phyloP scores from a whole-genome alignment of 2,329 filamentous ascomycete species.

The Fusarium luffae region DNA sequence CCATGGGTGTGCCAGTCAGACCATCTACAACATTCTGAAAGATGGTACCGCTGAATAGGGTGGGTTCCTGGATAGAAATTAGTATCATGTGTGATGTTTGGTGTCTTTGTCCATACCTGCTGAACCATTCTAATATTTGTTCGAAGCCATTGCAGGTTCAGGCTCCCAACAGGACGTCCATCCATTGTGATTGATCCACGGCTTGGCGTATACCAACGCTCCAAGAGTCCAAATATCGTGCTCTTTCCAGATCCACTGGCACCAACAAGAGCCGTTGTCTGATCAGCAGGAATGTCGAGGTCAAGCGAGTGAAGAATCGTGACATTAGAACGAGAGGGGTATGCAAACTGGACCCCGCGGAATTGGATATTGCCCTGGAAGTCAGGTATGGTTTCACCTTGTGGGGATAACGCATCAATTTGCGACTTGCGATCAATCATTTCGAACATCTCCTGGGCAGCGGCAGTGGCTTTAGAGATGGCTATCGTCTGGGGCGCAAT shows the following conservation, averaged over 20 bases:
- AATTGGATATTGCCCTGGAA: conserved; percentile 61
- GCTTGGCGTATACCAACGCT: conserved; percentile 68
- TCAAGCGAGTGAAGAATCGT: conserved; percentile 57
- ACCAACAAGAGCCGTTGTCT: conserved; percentile 67
- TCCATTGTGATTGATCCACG: conserved; percentile 59
- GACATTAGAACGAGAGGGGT: conserved; percentile 66
- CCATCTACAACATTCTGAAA: conserved; percentile 65
- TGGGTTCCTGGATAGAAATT: conserved; percentile 57
- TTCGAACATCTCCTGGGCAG: conserved; percentile 59
- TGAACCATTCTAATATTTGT: conserved; percentile 64
- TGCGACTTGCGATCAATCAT: conserved; percentile 59
- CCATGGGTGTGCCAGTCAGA: conserved; percentile 53
- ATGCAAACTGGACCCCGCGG: conserved; percentile 62
- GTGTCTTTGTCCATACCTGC: conserved; percentile 42
- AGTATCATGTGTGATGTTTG: not conserved
- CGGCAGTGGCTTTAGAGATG: conserved; percentile 59
- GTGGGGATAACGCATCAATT: conserved; percentile 56
- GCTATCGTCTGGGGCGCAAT: conserved; percentile 60
- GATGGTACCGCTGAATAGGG: conserved; percentile 64
- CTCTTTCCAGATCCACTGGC: conserved; percentile 69
- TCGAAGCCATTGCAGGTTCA: conserved; percentile 65
- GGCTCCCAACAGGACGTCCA: conserved; percentile 53
- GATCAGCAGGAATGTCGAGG: conserved; percentile 57
- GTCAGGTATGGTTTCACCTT: conserved; percentile 47
- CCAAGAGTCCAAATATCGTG: conserved; percentile 66